Conservation (phyloP, 2,329 filamentous ascomycete species). For the Geosmithia putterillii region DNA sequence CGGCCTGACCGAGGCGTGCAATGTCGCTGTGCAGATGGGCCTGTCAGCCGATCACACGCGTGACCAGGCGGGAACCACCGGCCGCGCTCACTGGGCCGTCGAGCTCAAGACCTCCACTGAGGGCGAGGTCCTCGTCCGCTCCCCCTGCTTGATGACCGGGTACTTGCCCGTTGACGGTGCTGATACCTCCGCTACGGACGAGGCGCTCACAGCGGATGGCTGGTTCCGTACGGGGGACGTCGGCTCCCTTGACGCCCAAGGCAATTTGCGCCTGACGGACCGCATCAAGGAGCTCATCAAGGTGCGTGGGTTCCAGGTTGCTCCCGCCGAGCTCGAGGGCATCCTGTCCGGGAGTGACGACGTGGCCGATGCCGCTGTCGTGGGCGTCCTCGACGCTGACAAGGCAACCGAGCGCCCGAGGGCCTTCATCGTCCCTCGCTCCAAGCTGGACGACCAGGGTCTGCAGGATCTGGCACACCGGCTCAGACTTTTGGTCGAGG, state of each 20-base stretch:
- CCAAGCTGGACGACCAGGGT: slow-evolving; percentile 3
- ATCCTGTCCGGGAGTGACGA: slow-evolving; percentile 21
- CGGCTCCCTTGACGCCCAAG: slow-evolving; percentile 41
- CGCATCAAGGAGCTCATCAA: slow-evolving; percentile 59
- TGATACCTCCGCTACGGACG: slow-evolving; percentile 23
- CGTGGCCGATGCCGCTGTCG: slow-evolving; percentile 54
- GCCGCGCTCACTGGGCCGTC: slow-evolving; percentile 53
- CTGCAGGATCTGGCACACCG: slow-evolving; percentile 34
- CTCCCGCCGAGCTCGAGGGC: slow-evolving; percentile 36
- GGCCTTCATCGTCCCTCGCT: slow-evolving; percentile 43
- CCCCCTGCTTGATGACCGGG: slow-evolving; percentile 52
- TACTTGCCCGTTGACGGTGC: slow-evolving; percentile 49
- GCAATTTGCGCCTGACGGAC: slow-evolving; percentile 55
- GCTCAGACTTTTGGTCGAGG: slow-evolving; percentile 45
- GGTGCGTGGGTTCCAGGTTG: slow-evolving; percentile 47
- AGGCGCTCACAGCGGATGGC: slow-evolving; percentile 36
- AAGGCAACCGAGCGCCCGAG: slow-evolving; percentile 52
- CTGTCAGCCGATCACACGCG: slow-evolving; percentile 30
- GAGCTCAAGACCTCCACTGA: slow-evolving; percentile 50
- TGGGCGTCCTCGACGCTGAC: slow-evolving; percentile 40
- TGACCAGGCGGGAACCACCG: slow-evolving; percentile 44
- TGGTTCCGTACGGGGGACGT: slow-evolving; percentile 66
- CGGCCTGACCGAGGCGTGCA: slow-evolving; percentile 65
- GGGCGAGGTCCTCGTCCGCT: slow-evolving; percentile 55
- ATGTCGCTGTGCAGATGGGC: slow-evolving; percentile 48